Base-by-base conservation (phyloP, 2,329 filamentous ascomycete genomes). In the Ambrosiella xylebori region DNA sequence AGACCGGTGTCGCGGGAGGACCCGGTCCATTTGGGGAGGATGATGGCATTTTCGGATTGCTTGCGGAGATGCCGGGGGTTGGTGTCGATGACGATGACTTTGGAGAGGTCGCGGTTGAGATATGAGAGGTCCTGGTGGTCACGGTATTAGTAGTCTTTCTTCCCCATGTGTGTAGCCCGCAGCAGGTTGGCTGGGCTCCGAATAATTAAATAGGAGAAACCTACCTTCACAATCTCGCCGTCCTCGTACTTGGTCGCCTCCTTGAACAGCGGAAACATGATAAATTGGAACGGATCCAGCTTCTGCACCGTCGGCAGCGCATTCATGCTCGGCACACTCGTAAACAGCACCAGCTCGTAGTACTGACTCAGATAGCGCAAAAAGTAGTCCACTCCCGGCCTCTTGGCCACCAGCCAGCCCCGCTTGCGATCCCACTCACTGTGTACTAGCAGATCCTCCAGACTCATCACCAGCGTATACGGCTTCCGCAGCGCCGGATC, bases 231-330 rank as follows among this genome's bases (percentile, higher is more conserved):
- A 66, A 97, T 90, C 71, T 96, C 87, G 63, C 93, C 93, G 63
- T 95, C 86, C 71, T 96, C 86, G 69, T 95, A 98, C 66, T 90
- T 87, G 61, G 93, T 97, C n/a, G 91, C 93, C 71, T 98, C 93
- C 58, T 93, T 81, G 76, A 88, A 97, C 53, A 98, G 75, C 1
- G 90, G 89, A 86, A 89, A 97, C 73, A 90, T 85, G 69, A 97
- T 89, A 69, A 97, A 88, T 65, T 85, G 87, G 76, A 86, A 97
- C 40, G 91, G 93, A 68, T 98, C 93, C 61, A 98, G 76, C 72
- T 98, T 98, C 66, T 88, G 83, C 63, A 96, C 81, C 56, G 98
- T 79, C 27, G 88, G 88, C 64, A 96, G 89, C 36, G 84, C 91
- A 68, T 88, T 85, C 66, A 82, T 83, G 66, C 83, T 88, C 0